Percentiles rank a stretch among this genome's conserved stretches.
phyloP scores from a whole-genome alignment of 78 protist species.

The Anaeramoeba flamelloides region DNA sequence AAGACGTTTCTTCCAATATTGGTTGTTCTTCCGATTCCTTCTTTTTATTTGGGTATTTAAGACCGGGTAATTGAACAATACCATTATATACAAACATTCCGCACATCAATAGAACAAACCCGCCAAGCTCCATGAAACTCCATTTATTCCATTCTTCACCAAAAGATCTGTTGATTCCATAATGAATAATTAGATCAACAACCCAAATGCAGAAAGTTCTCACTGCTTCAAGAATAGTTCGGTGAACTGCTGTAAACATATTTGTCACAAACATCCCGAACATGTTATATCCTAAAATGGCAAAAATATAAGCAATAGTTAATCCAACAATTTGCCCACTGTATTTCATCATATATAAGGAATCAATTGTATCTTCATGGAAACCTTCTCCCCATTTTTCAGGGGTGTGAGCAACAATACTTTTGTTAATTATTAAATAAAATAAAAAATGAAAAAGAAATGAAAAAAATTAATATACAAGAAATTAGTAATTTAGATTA shows the following conservation, averaged over 20 bases:
- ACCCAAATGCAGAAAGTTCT: slow-evolving; percentile 26
- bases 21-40: no score
- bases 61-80: no score
- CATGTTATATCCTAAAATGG: slow-evolving; percentile 19
- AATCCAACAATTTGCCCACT: neutral
- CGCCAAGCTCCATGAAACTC: slow-evolving; percentile 18
- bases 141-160: slow-evolving; percentile 16
- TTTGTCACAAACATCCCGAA: slow-evolving; percentile 24
- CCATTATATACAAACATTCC: slow-evolving; percentile 14
- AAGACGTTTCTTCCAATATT: no score
- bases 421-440: no score
- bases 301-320: neutral
- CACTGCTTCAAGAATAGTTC: slow-evolving; percentile 28
- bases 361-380: no score
- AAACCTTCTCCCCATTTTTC: no score
- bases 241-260: slow-evolving; percentile 1
- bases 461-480: no score
- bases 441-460: no score
- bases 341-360: no score
- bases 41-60: no score
- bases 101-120: slow-evolving; percentile 18
- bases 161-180: neutral
- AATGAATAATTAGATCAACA: slow-evolving; percentile 7
- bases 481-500: no score
- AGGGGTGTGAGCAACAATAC: no score